These are phyloP conservation scores for Xanthoparmelia taractica DNA, from an alignment of 495 filamentous ascomycete species.

Conservation along the genomic window DNA sequence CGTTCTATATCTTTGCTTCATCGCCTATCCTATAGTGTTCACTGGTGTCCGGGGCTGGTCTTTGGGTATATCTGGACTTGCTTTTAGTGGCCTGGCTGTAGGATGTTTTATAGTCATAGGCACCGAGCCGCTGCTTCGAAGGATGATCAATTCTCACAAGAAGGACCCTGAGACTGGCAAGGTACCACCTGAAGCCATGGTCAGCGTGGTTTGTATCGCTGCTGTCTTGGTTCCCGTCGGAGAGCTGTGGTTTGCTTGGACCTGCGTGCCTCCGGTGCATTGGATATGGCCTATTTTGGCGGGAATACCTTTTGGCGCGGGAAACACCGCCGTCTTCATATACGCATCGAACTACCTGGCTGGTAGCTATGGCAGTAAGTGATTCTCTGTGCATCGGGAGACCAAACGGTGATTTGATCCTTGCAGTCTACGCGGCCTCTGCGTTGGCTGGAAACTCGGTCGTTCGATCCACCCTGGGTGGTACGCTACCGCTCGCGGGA, in stretches of 20 bases:
- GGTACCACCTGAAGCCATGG: slow-evolving; percentile 64
- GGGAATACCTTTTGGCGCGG: slow-evolving; percentile 70
- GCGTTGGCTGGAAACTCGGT: slow-evolving; percentile 73
- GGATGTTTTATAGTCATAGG: slow-evolving; percentile 56
- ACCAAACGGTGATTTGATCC: background rate
- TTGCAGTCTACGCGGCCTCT: slow-evolving; percentile 57
- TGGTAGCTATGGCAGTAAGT: slow-evolving; percentile 54
- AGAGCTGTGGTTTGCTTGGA: slow-evolving; percentile 76
- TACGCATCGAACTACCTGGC: slow-evolving; percentile 74
- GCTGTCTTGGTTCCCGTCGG: slow-evolving; percentile 60
- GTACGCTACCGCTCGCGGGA: slow-evolving; percentile 64
- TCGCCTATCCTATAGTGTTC: slow-evolving; percentile 75
- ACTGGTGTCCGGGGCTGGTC: slow-evolving; percentile 63
- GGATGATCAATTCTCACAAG: slow-evolving; percentile 61
- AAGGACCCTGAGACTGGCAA: slow-evolving; percentile 62
- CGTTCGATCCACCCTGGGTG: slow-evolving; percentile 59
- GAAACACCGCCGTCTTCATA: slow-evolving; percentile 72
- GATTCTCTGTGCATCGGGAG: background rate
- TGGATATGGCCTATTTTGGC: slow-evolving; percentile 68
- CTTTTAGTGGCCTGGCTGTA: slow-evolving; percentile 68
- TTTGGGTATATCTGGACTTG: slow-evolving; percentile 57
- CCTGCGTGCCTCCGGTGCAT: slow-evolving; percentile 64
- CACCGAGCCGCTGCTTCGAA: slow-evolving; percentile 62
- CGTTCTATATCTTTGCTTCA: slow-evolving; percentile 80
- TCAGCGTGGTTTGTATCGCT: slow-evolving; percentile 62